Percentiles rank a stretch among this genome's conserved stretches.
These are phyloP conservation scores for Xylaria sp. DNA, from an alignment of 2,329 filamentous ascomycete genomes.

Conservation along the genomic window DNA sequence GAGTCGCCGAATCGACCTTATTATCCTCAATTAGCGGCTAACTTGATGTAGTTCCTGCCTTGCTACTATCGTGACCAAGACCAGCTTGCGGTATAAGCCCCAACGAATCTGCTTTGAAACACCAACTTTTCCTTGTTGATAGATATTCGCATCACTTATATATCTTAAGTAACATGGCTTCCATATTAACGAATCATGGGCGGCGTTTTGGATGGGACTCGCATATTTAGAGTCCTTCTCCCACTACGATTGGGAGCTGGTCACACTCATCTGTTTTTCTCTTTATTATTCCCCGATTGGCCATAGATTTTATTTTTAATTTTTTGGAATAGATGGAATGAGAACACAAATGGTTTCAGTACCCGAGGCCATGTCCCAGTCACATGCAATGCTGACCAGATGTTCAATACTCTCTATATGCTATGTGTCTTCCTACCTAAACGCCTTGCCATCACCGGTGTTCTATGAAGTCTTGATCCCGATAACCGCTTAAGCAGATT, in stretches of 20 bases:
- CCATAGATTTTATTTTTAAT: constrained; percentile 32
- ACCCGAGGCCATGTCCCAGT: constrained; percentile 20
- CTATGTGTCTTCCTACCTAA: constrained; percentile 22
- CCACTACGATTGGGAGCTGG: constrained; percentile 45
- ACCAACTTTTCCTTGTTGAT: constrained; percentile 19
- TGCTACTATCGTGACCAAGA: constrained; percentile 70
- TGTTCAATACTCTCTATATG: constrained; percentile 31
- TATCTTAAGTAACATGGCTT: constrained; percentile 30
- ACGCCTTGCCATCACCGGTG: constrained; percentile 31
- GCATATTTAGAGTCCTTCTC: constrained; percentile 45
- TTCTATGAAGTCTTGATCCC: constrained; percentile 30
- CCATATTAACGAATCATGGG: constrained; percentile 46
- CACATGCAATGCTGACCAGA: constrained; percentile 15
- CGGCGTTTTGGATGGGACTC: constrained; percentile 50
- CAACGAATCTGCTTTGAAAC: constrained; percentile 4
- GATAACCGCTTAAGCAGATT: constrained; percentile 3
- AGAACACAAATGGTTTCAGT: constrained; percentile 36
- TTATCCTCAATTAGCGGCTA: constrained; percentile 32
- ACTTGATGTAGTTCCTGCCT: constrained; percentile 63
- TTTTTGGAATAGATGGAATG: constrained; percentile 42
- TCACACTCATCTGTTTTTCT: constrained; percentile 42
- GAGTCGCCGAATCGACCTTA: constrained; percentile 58
- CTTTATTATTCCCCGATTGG: not conserved
- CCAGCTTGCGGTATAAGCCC: constrained; percentile 63
- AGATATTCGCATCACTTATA: constrained; percentile 35